Evolutionary conservation across 192 early-diverging fungal genomes (phyloP).

Genomic region (Pecoramyces ruminantium): DNA sequence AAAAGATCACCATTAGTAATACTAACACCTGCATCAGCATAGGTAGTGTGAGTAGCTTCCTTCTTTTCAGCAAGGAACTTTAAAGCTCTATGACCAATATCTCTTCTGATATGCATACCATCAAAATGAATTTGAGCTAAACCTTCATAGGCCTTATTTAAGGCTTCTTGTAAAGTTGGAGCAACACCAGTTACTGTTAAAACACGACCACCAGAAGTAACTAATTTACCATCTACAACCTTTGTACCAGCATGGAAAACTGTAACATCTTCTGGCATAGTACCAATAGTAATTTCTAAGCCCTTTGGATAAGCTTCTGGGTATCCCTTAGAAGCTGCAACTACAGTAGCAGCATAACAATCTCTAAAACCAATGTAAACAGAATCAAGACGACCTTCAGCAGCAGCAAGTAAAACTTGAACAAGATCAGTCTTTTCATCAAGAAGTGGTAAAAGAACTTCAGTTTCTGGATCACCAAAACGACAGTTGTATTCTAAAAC

Average conservation of each 20-base stretch:
- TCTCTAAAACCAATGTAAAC: constrained; percentile 45
- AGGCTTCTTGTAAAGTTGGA: constrained; percentile 51
- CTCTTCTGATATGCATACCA: constrained; percentile 70
- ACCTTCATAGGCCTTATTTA: constrained; percentile 56
- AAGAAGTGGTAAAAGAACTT: constrained; percentile 82
- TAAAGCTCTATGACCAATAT: constrained; percentile 70
- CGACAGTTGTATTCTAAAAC: constrained; percentile 96
- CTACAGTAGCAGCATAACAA: constrained; percentile 75
- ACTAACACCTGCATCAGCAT: constrained; percentile 87
- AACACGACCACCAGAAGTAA: constrained; percentile 89
- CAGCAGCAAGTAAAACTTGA: constrained; percentile 72
- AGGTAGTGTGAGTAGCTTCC: constrained; percentile 27
- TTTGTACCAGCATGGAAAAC: constrained; percentile 92
- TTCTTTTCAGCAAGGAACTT: constrained; percentile 7
- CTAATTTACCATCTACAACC: constrained; percentile 30
- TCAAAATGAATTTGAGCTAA: constrained; percentile 63
- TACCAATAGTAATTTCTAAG: constrained; percentile 45
- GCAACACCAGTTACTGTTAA: constrained; percentile 77
- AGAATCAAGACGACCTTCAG: constrained; percentile 79
- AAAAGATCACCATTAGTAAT: constrained; percentile 92
- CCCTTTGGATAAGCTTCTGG: constrained; percentile 77
- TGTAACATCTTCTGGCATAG: constrained; percentile 19
- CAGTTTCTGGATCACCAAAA: constrained; percentile 97
- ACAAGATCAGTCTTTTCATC: constrained; percentile 67
- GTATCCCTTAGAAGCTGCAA: constrained; percentile 83